Evolutionary conservation across 768 basidiomycete genomes (phyloP).

Genomic region (Lactifluus volemus): DNA sequence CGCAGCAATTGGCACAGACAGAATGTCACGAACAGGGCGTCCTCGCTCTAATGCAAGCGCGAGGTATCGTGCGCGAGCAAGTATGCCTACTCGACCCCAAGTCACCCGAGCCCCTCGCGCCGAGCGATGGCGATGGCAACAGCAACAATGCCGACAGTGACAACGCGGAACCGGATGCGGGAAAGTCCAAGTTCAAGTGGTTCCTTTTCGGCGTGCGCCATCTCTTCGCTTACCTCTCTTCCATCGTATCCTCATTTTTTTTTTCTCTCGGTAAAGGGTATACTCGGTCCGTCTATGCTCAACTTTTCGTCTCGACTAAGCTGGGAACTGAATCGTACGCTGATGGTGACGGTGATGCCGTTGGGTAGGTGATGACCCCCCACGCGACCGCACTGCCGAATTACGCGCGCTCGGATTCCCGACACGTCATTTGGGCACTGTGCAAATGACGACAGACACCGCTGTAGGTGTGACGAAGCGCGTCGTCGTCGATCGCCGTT

Average conservation of each 20-base stretch:
- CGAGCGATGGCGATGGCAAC: constrained; percentile 55
- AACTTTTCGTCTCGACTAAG: not conserved
- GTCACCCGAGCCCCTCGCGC: constrained; percentile 57
- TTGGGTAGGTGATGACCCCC: constrained; percentile 82
- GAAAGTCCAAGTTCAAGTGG: constrained; percentile 68
- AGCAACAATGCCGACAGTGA: not conserved
- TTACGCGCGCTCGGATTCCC: constrained; percentile 84
- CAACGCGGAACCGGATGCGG: constrained; percentile 17
- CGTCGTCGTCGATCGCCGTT: constrained; percentile 66
- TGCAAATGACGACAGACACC: constrained; percentile 99
- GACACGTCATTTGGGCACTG: constrained; percentile 69
- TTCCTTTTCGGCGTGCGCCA: constrained; percentile 84
- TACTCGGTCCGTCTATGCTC: constrained; percentile 38
- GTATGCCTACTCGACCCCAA: constrained; percentile 95
- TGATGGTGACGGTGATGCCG: not conserved
- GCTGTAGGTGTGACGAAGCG: constrained; percentile 86
- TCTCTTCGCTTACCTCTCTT: not conserved
- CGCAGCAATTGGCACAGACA: constrained; percentile 5
- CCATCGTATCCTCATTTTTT: not conserved
- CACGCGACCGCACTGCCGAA: constrained; percentile 85
- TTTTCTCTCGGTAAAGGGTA: constrained; percentile 36
- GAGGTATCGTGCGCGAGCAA: constrained; percentile 38
- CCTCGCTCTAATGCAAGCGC: constrained; percentile 45
- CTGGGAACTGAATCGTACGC: not conserved
- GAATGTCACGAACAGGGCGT: constrained; percentile 45